Evolutionary conservation across 1,284 basidiomycete species (phyloP).

Genomic region (Moesziomyces sp.): DNA sequence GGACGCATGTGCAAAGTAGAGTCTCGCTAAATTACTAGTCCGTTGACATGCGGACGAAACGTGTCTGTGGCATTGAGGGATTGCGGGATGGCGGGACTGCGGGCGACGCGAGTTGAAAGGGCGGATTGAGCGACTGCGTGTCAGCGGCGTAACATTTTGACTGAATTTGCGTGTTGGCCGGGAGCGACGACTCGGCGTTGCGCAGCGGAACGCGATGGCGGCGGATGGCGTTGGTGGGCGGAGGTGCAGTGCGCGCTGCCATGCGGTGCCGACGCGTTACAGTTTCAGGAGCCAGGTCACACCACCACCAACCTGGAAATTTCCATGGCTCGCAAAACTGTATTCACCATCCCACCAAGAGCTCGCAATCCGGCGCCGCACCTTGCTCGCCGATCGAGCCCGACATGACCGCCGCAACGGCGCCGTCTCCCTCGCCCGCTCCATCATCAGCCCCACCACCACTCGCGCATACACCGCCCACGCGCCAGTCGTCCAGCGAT

Average conservation of each 20-base stretch:
- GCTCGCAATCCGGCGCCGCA: constrained; percentile 5
- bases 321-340: constrained; percentile 20
- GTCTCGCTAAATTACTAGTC: too few relatives aligned
- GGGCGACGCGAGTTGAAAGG: too few relatives aligned
- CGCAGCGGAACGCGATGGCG: too few relatives aligned
- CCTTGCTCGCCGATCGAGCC: not conserved
- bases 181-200: too few relatives aligned
- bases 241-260: not conserved
- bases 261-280: constrained; percentile 46
- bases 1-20: too few relatives aligned
- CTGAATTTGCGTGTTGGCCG: too few relatives aligned
- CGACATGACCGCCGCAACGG: constrained; percentile 47
- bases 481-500: constrained; percentile 22
- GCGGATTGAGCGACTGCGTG: too few relatives aligned
- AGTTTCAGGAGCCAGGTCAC: constrained; percentile 45
- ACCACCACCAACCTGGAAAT: constrained; percentile 36
- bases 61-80: too few relatives aligned
- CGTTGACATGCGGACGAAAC: too few relatives aligned
- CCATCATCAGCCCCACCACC: constrained; percentile 11
- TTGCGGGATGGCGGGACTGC: too few relatives aligned
- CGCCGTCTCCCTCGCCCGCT: constrained; percentile 46
- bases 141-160: too few relatives aligned
- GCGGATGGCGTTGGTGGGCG: too few relatives aligned
- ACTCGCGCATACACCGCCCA: constrained; percentile 22
- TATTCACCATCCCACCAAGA: constrained; percentile 30